A percentile compares a stretch with the other conserved stretches of the same genome.
These are phyloP conservation scores for Podospora sp. DNA, from an alignment of 495 filamentous ascomycete genomes.

Conservation along the genomic window DNA sequence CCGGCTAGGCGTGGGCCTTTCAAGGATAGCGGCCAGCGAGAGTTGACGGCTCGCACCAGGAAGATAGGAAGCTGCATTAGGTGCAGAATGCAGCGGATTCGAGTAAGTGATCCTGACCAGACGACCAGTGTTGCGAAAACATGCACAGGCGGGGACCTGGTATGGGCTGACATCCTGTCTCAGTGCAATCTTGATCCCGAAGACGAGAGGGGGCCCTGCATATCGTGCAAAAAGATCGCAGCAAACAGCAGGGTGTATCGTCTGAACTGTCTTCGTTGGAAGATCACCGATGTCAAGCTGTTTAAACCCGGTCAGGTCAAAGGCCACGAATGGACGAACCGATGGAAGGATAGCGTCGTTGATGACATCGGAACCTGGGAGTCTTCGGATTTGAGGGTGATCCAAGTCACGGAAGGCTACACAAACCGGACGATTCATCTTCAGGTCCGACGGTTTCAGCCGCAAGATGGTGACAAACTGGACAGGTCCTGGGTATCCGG, in stretches of 20 bases:
- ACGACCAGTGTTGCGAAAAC: background rate
- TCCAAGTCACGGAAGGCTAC: conserved; percentile 52
- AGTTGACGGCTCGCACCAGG: conserved; percentile 53
- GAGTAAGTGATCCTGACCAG: conserved; percentile 39
- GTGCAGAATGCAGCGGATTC: conserved; percentile 58
- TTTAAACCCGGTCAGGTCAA: conserved; percentile 55
- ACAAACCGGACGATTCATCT: conserved; percentile 45
- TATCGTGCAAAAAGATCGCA: conserved; percentile 51
- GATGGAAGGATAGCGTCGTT: conserved; percentile 52
- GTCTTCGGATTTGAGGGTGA: conserved; percentile 40
- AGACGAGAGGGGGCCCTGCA: conserved; percentile 46
- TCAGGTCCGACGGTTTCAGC: conserved; percentile 50
- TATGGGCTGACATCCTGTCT: conserved; percentile 14
- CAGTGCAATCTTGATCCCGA: conserved; percentile 51
- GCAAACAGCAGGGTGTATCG: conserved; percentile 44
- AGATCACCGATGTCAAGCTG: conserved; percentile 54
- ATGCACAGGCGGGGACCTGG: background rate
- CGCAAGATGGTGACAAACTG: conserved; percentile 50
- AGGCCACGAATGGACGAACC: conserved; percentile 55
- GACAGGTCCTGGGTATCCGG: conserved; percentile 49
- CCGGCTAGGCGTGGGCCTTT: conserved; percentile 53
- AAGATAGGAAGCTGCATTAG: conserved; percentile 55
- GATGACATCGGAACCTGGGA: conserved; percentile 56
- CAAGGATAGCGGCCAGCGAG: conserved; percentile 45
- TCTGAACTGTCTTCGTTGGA: conserved; percentile 52